phyloP scores from a whole-genome alignment of 805 yeast genomes.

The Saccharomyces cerevisiae region DNA sequence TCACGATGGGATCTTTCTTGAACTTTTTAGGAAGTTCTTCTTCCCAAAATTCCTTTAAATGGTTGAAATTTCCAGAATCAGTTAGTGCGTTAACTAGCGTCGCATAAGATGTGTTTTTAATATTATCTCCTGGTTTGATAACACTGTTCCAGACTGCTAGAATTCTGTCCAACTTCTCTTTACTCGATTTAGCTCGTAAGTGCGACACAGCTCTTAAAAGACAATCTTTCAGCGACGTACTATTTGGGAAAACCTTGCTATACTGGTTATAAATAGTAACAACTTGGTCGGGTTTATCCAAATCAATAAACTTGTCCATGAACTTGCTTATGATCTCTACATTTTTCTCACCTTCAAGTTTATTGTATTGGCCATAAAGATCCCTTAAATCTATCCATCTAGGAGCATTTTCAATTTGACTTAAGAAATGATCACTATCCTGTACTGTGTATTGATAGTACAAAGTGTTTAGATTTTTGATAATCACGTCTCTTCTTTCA shows the following conservation, averaged over 20 bases:
- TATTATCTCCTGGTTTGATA: slow-evolving; percentile 9
- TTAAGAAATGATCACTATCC: slow-evolving; percentile 7
- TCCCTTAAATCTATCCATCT: slow-evolving; percentile 2
- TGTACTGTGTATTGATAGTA: slow-evolving; percentile 7
- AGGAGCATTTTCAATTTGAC: slow-evolving; percentile 8
- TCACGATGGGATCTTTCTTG: slow-evolving; percentile 12
- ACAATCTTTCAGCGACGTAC: slow-evolving; percentile 10
- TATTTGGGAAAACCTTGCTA: slow-evolving; percentile 10
- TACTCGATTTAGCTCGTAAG: slow-evolving; percentile 8
- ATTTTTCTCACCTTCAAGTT: slow-evolving; percentile 4
- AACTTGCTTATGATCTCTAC: slow-evolving; percentile 13
- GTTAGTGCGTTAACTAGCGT: slow-evolving; percentile 18
- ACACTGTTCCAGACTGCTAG: slow-evolving; percentile 29
- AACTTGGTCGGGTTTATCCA: slow-evolving; percentile 15
- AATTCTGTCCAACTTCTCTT: slow-evolving; percentile 17
- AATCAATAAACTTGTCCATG: slow-evolving; percentile 18
- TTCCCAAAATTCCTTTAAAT: slow-evolving; percentile 19
- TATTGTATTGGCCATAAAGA: background rate
- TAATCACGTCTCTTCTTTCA: background rate
- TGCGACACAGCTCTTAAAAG: slow-evolving; percentile 20
- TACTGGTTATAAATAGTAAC: slow-evolving; percentile 15
- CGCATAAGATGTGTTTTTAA: slow-evolving; percentile 15
- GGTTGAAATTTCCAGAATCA: slow-evolving; percentile 11
- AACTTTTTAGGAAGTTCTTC: slow-evolving; percentile 18
- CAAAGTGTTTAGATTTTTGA: slow-evolving; percentile 3